Evolutionary conservation across 768 basidiomycete species (phyloP).

Genomic region (Solioccasus polychromus): DNA sequence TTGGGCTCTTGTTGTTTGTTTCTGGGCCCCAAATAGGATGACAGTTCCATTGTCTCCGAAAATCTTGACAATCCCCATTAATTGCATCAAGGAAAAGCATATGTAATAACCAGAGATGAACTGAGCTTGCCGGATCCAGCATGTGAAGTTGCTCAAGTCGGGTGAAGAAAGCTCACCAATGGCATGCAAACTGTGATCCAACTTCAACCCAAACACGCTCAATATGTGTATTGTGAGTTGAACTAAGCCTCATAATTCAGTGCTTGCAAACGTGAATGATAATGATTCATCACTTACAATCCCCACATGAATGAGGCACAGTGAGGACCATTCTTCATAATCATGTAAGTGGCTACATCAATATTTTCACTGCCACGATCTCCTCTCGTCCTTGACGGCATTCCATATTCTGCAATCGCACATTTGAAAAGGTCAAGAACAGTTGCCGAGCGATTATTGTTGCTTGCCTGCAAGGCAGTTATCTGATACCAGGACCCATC

Average conservation of each 20-base stretch:
- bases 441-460: neutral
- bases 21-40: conserved; percentile 24
- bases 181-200: conserved; percentile 21
- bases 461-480: neutral
- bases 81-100: conserved; percentile 37
- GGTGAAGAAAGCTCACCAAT: conserved; percentile 44
- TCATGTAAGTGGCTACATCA: conserved; percentile 25
- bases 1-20: conserved; percentile 7
- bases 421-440: neutral
- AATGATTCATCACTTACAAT: conserved; percentile 16
- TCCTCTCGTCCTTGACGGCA: conserved; percentile 26
- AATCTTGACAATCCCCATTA: conserved; percentile 35
- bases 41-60: conserved; percentile 38
- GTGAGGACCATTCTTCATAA: conserved; percentile 19
- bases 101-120: conserved; percentile 46
- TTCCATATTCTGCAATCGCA: conserved; percentile 8
- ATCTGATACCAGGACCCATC: no score
- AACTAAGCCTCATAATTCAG: conserved; percentile 17
- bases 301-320: conserved; percentile 31
- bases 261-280: neutral
- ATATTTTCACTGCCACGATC: conserved; percentile 32
- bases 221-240: conserved; percentile 35
- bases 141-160: conserved; percentile 33
- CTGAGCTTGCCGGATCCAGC: conserved; percentile 29
- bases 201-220: conserved; percentile 11